Evolutionary conservation across 495 filamentous ascomycete genomes (phyloP).

Genomic region (Hypoxylon crocopeplum): DNA sequence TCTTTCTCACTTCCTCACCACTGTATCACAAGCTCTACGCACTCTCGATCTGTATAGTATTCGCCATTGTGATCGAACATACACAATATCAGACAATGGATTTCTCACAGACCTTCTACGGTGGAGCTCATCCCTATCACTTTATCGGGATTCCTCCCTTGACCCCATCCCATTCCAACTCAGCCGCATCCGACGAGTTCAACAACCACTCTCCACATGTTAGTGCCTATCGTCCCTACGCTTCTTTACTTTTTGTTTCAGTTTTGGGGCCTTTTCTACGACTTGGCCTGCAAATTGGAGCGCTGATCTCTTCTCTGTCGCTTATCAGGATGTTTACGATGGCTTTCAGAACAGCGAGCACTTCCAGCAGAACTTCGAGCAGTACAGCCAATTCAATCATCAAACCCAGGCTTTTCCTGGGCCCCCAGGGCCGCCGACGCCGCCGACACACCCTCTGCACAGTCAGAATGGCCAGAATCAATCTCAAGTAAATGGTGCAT

Average conservation of each 20-base stretch:
- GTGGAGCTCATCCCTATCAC: constrained; percentile 59
- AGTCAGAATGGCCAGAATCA: constrained; percentile 33
- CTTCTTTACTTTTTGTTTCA: constrained; percentile 21
- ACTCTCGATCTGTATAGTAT: constrained; percentile 12
- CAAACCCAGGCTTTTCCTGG: constrained; percentile 47
- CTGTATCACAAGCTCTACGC: constrained; percentile 10
- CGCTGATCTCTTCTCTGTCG: constrained; percentile 38
- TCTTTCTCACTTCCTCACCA: constrained; percentile 21
- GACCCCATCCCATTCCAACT: constrained; percentile 60
- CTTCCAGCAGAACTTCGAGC: constrained; percentile 52
- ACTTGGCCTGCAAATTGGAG: constrained; percentile 16
- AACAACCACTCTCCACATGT: constrained; percentile 61
- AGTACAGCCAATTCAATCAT: constrained; percentile 49
- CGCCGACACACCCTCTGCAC: constrained; percentile 43
- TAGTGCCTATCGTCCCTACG: constrained; percentile 44
- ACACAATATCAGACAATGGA: constrained; percentile 46
- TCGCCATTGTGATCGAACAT: constrained; percentile 7
- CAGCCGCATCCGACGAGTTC: constrained; percentile 60
- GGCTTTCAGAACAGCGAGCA: constrained; percentile 52
- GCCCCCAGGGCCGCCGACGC: constrained; percentile 55
- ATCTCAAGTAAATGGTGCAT: constrained; percentile 39
- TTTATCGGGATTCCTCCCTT: constrained; percentile 61
- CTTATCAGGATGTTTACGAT: constrained; percentile 56
- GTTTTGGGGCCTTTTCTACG: constrained; percentile 8
- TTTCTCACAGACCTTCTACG: constrained; percentile 52